Evolutionary conservation across 1,284 basidiomycete genomes (phyloP).

Genomic region (Pholiota adiposa): DNA sequence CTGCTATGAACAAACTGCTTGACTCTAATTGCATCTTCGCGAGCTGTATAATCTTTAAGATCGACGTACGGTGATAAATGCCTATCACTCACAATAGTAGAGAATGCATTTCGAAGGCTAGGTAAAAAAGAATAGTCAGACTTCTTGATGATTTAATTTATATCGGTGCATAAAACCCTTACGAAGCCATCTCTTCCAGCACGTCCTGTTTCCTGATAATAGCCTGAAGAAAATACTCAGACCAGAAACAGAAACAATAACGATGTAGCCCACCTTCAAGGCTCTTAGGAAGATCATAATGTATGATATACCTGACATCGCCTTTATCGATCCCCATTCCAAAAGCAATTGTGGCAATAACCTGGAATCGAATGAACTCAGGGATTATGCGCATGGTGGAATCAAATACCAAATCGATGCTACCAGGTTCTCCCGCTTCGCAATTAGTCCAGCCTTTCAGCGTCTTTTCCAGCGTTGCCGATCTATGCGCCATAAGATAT

Average conservation of each 20-base stretch:
- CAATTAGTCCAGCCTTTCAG: slow-evolving; percentile 67
- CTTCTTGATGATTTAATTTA: background rate
- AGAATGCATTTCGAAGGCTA: slow-evolving; percentile 81
- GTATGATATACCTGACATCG: slow-evolving; percentile 79
- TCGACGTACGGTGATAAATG: background rate
- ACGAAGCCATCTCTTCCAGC: slow-evolving; percentile 86
- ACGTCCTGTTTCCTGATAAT: slow-evolving; percentile 89
- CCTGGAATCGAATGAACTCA: slow-evolving; percentile 28
- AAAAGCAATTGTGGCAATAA: slow-evolving; percentile 73
- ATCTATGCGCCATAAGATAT: slow-evolving; percentile 35
- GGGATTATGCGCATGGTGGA: background rate
- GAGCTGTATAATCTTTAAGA: slow-evolving; percentile 50
- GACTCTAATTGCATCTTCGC: slow-evolving; percentile 71
- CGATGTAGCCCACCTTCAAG: slow-evolving; percentile 65
- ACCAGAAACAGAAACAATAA: slow-evolving; percentile 3
- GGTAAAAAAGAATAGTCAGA: background rate
- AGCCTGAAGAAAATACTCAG: slow-evolving; percentile 50
- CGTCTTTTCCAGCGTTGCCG: slow-evolving; percentile 59
- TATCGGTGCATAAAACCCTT: slow-evolving; percentile 29
- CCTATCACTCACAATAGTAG: slow-evolving; percentile 71
- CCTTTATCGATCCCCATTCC: slow-evolving; percentile 90
- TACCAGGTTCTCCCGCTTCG: slow-evolving; percentile 49
- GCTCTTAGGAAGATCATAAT: slow-evolving; percentile 82
- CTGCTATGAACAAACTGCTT: slow-evolving; percentile 55
- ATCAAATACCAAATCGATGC: slow-evolving; percentile 60